A percentile compares a stretch with the other conserved stretches of the same genome.
Evolutionary conservation across 495 filamentous ascomycete genomes (phyloP).

Genomic region (Paragyromitra xinjiangensis): DNA sequence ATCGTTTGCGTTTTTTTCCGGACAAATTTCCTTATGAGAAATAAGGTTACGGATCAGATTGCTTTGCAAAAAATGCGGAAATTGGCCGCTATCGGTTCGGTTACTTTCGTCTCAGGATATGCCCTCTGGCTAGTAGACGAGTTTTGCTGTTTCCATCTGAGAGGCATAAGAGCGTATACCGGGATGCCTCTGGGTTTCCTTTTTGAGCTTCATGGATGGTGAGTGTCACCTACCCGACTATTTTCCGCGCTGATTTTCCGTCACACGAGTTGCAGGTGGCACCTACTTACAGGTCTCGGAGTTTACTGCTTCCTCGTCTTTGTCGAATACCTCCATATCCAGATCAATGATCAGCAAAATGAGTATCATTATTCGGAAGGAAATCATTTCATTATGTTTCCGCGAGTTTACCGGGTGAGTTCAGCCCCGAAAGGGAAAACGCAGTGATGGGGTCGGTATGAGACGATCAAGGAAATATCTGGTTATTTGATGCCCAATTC

Average conservation of each 20-base stretch:
- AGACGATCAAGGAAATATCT: not conserved
- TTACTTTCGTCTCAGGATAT: slow-evolving; percentile 58
- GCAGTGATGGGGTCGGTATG: not conserved
- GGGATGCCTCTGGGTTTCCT: slow-evolving; percentile 38
- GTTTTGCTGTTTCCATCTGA: slow-evolving; percentile 53
- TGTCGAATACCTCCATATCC: slow-evolving; percentile 42
- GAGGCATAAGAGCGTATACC: slow-evolving; percentile 8
- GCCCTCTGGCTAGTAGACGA: slow-evolving; percentile 59
- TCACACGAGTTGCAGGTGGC: slow-evolving; percentile 57
- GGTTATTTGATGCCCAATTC: not conserved
- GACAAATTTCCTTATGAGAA: slow-evolving; percentile 54
- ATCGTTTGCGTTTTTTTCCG: slow-evolving; percentile 57
- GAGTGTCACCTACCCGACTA: not conserved
- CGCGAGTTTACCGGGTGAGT: slow-evolving; percentile 25
- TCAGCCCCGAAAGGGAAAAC: slow-evolving; percentile 12
- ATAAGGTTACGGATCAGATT: slow-evolving; percentile 31
- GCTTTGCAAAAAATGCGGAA: slow-evolving; percentile 45
- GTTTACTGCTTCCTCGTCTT: slow-evolving; percentile 56
- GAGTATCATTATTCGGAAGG: slow-evolving; percentile 35
- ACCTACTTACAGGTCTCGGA: slow-evolving; percentile 61
- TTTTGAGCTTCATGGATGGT: slow-evolving; percentile 42
- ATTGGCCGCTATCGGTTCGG: slow-evolving; percentile 24
- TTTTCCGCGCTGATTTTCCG: not conserved
- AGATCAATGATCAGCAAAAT: slow-evolving; percentile 34
- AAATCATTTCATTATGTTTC: slow-evolving; percentile 22